These are phyloP conservation scores for Penicillium hesseltinei DNA, from an alignment of 2,329 filamentous ascomycete genomes.

Conservation along the genomic window DNA sequence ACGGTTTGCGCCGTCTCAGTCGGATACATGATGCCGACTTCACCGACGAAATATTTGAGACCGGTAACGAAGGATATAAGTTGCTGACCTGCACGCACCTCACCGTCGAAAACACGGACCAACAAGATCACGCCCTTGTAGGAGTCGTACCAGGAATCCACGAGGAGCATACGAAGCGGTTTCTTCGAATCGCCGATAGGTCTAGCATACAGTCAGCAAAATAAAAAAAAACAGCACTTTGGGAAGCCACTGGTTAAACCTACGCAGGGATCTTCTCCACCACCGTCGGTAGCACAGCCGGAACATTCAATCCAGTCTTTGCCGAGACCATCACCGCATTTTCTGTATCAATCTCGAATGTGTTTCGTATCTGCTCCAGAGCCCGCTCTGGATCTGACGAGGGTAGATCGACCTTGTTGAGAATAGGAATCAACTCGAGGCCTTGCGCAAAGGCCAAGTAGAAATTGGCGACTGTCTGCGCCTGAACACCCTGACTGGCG, in stretches of 20 bases:
- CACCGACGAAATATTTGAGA: constrained; percentile 86
- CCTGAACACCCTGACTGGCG: constrained; percentile 93
- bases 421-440: constrained; percentile 78
- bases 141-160: constrained; percentile 97
- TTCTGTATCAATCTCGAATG: constrained; percentile 81
- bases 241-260: constrained; percentile 21
- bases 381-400: constrained; percentile 85
- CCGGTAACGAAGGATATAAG: constrained; percentile 86
- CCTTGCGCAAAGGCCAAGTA: constrained; percentile 95
- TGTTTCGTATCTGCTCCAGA: constrained; percentile 77
- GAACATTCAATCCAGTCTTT: constrained; percentile 88
- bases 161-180: constrained; percentile 78
- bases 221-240: not conserved
- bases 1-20: constrained; percentile 76
- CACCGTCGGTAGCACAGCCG: constrained; percentile 76
- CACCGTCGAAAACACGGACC: constrained; percentile 87
- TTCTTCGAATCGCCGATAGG: constrained; percentile 71
- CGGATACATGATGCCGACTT: constrained; percentile 96
- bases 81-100: constrained; percentile 76
- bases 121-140: constrained; percentile 92
- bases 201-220: constrained; percentile 30
- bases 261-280: constrained; percentile 76
- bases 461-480: constrained; percentile 98
- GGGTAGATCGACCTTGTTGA: constrained; percentile 95
- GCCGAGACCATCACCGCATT: constrained; percentile 79